These are phyloP conservation scores for Phalaenopsis aphrodite DNA, from an alignment of 106 monocot genomes.

Conservation along the genomic window DNA sequence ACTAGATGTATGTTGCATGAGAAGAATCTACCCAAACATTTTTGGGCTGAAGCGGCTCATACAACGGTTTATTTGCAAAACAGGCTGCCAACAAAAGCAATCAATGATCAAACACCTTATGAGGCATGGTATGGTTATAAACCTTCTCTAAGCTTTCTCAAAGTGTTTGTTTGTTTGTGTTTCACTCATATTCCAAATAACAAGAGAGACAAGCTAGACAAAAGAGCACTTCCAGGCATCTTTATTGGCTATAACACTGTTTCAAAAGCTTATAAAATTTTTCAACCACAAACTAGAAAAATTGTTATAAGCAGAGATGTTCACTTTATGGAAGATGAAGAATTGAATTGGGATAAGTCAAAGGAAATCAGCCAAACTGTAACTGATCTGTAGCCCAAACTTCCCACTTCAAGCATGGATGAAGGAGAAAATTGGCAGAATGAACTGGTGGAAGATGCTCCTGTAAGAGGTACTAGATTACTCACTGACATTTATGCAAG, in stretches of 20 bases:
- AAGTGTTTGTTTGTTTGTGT: constrained; percentile 3
- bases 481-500: constrained; percentile 1
- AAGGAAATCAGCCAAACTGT: too few relatives aligned
- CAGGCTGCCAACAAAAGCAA: not conserved
- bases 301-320: constrained; percentile 9
- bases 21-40: not conserved
- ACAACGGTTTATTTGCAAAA: not conserved
- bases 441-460: not conserved
- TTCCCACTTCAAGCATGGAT: not conserved
- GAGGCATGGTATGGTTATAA: constrained; percentile 1
- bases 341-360: not conserved
- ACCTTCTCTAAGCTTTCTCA: constrained; percentile 5
- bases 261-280: constrained; percentile 8
- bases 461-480: not conserved
- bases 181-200: not conserved
- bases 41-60: constrained; percentile 1
- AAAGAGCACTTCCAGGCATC: not conserved
- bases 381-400: too few relatives aligned
- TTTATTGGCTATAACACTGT: not conserved
- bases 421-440: not conserved
- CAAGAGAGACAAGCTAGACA: constrained; percentile 1
- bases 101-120: not conserved
- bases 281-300: not conserved
- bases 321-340: constrained; percentile 9
- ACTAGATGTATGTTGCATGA: constrained; percentile 6